Conservation (phyloP, 2,329 filamentous ascomycete genomes). For the Calycina herbarum region DNA sequence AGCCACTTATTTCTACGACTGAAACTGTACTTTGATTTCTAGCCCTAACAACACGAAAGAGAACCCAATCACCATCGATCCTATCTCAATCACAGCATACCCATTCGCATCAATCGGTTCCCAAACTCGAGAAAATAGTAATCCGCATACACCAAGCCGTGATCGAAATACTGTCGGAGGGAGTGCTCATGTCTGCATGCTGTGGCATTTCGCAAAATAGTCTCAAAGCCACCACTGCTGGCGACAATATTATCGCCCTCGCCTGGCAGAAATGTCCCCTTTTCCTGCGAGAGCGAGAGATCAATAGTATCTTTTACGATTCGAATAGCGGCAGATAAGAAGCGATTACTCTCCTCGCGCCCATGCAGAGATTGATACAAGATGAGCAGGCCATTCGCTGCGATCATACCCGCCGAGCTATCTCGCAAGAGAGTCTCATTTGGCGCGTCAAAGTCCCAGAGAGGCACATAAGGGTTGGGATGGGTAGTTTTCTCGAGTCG, state of each 20-base stretch:
- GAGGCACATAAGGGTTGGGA: conserved; percentile 32
- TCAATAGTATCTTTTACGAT: conserved; percentile 26
- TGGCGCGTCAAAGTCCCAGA: conserved; percentile 52
- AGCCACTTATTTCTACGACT: no score
- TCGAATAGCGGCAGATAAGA: conserved; percentile 23
- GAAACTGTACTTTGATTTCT: no score
- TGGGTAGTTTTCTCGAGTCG: conserved; percentile 30
- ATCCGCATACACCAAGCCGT: conserved; percentile 50
- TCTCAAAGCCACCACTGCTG: conserved; percentile 31
- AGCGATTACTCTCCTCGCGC: conserved; percentile 22
- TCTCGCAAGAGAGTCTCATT: conserved; percentile 38
- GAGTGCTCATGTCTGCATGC: conserved; percentile 39
- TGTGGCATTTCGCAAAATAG: conserved; percentile 39
- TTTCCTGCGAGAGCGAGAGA: conserved; percentile 21
- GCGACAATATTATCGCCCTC: not conserved
- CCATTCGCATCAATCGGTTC: conserved; percentile 46
- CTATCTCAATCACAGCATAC: conserved; percentile 20
- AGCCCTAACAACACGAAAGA: no score
- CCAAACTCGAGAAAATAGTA: conserved; percentile 51
- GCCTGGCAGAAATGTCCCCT: conserved; percentile 12
- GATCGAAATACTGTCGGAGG: conserved; percentile 36
- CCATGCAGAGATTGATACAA: conserved; percentile 39
- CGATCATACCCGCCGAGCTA: conserved; percentile 43
- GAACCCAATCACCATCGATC: no score
- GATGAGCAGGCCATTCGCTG: conserved; percentile 45